These are phyloP conservation scores for Monilinia aucupariae DNA, from an alignment of 2,329 filamentous ascomycete genomes.

Conservation along the genomic window DNA sequence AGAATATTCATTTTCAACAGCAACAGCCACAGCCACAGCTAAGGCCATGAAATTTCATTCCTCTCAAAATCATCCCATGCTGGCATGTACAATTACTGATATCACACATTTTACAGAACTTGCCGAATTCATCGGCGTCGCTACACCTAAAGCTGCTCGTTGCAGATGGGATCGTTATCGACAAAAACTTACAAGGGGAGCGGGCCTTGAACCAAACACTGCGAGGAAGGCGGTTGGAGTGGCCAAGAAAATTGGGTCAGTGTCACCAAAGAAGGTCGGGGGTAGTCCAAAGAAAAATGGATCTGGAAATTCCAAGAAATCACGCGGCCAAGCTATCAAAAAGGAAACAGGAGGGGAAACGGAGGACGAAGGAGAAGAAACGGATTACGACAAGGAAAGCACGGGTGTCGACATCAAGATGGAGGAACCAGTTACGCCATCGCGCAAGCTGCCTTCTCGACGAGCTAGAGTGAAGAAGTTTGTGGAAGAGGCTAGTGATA, in stretches of 20 bases:
- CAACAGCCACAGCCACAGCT: too few species aligned
- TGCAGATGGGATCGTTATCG: neutral
- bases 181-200: neutral
- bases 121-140: neutral
- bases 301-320: neutral
- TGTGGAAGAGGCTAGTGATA: constrained; percentile 5
- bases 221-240: neutral
- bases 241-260: neutral
- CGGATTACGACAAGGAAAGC: neutral
- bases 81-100: neutral
- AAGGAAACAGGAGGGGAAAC: neutral
- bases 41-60: neutral
- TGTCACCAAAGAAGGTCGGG: neutral
- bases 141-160: neutral
- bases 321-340: neutral
- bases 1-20: neutral
- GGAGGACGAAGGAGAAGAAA: neutral
- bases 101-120: neutral
- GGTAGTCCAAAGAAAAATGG: neutral
- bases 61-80: neutral
- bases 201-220: neutral
- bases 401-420: neutral
- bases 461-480: neutral
- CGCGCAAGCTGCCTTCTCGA: neutral
- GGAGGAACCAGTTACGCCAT: neutral